Percentiles rank a stretch among this genome's conserved stretches.
phyloP scores from a whole-genome alignment of 148 eudicot genomes.

The Heliosperma pusillum region DNA sequence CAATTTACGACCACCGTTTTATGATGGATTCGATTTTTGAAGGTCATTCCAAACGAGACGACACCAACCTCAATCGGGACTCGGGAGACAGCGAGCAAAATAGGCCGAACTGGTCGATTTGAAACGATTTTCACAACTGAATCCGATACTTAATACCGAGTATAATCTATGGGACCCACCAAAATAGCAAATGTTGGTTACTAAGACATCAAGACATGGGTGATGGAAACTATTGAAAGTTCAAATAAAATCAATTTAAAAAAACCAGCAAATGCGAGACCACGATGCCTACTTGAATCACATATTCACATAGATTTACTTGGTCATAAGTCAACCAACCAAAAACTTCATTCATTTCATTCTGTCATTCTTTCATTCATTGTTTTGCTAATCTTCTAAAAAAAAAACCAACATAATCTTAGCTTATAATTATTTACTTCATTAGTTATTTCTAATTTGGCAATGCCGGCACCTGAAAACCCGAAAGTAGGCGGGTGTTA shows the following conservation, averaged over 20 bases:
- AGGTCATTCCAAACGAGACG: no score
- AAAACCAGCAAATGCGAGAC: conserved; percentile 12
- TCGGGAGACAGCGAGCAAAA: no score
- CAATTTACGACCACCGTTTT: no score
- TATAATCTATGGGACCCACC: not conserved
- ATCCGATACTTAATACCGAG: not conserved
- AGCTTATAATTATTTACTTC: not conserved
- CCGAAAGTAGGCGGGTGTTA: conserved; percentile 37
- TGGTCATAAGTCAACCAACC: conserved; percentile 28
- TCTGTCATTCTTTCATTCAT: conserved; percentile 3
- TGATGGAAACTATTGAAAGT: not conserved
- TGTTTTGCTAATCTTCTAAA: conserved; percentile 1
- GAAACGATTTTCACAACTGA: not conserved
- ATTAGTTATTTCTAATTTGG: not conserved
- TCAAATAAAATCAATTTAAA: not conserved
- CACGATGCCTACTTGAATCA: conserved; percentile 16
- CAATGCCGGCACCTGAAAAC: conserved; percentile 31
- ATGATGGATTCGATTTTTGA: no score
- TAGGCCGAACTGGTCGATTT: no score
- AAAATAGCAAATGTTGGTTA: not conserved
- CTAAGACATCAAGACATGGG: not conserved
- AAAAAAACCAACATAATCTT: not conserved
- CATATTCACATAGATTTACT: conserved; percentile 13
- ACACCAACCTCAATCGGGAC: no score
- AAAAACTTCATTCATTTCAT: not conserved